Percentiles rank a stretch among this genome's conserved stretches.
These are phyloP conservation scores for Cordyceps pruinosa DNA, from an alignment of 2,329 filamentous ascomycete genomes.

Conservation along the genomic window DNA sequence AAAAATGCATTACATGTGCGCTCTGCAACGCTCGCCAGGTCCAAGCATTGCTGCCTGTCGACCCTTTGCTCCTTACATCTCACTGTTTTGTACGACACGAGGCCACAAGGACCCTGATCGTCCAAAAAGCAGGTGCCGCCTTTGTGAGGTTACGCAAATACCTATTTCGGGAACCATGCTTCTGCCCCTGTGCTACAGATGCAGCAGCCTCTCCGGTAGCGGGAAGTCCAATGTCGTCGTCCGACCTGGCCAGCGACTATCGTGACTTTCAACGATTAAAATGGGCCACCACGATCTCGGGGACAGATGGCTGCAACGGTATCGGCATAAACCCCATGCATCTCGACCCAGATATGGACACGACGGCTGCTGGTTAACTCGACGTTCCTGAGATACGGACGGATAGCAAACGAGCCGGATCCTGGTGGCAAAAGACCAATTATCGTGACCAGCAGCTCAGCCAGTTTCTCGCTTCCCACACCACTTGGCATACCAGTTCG, in stretches of 20 bases:
- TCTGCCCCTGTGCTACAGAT: not conserved
- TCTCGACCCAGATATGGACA: not conserved
- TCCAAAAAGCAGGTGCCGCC: not conserved
- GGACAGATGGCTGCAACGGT: conserved; percentile 11
- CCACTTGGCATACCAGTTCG: not conserved
- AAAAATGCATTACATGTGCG: not conserved
- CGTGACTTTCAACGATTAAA: conserved; percentile 10
- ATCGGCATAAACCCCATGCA: not conserved
- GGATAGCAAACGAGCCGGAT: not conserved
- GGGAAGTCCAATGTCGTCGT: not conserved
- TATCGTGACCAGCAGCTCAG: not conserved
- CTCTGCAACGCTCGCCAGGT: not conserved
- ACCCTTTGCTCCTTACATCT: not conserved
- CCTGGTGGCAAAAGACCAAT: not conserved
- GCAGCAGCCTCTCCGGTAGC: not conserved
- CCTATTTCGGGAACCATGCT: not conserved
- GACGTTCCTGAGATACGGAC: not conserved
- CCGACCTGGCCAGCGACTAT: conserved; percentile 5
- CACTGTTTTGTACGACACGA: not conserved
- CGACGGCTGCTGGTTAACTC: not conserved
- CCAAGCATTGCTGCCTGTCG: not conserved
- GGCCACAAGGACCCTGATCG: not conserved
- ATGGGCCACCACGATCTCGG: conserved; percentile 10
- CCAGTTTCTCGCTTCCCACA: not conserved
- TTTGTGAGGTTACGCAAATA: not conserved